phyloP scores from a whole-genome alignment of 2,329 filamentous ascomycete species.

The Lachnellula hyalina region DNA sequence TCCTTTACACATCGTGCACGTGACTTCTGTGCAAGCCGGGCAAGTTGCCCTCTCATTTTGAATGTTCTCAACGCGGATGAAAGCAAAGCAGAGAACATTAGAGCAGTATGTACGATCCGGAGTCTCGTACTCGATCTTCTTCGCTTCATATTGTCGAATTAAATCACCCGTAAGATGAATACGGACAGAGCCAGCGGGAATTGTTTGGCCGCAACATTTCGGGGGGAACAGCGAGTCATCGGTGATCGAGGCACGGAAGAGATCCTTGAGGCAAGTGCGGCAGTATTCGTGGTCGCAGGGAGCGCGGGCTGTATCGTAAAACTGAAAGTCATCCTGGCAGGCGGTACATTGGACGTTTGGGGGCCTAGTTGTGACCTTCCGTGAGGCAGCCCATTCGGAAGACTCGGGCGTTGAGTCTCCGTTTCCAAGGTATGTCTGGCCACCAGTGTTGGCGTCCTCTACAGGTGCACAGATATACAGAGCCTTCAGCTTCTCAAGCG shows the following conservation, averaged over 20 bases:
- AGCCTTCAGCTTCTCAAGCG: conserved; percentile 17
- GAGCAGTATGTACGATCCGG: conserved; percentile 48
- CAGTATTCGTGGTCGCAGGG: conserved; percentile 49
- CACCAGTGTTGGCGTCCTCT: neutral
- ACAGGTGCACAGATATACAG: conserved; percentile 9
- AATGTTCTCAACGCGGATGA: conserved; percentile 37
- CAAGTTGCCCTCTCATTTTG: conserved; percentile 37
- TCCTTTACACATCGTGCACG: conserved; percentile 48
- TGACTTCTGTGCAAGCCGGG: conserved; percentile 36
- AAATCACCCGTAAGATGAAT: conserved; percentile 35
- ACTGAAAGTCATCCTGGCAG: conserved; percentile 12
- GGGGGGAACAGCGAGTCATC: conserved; percentile 53
- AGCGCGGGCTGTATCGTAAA: conserved; percentile 15
- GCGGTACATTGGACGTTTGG: conserved; percentile 7
- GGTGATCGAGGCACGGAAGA: conserved; percentile 40
- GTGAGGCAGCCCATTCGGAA: neutral
- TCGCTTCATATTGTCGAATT: conserved; percentile 36
- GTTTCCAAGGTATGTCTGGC: conserved; percentile 6
- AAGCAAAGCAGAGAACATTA: conserved; percentile 37
- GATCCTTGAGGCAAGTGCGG: conserved; percentile 37
- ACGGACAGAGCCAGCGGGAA: conserved; percentile 32
- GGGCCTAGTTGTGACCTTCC: neutral
- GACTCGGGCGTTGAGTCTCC: neutral
- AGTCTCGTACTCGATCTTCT: conserved; percentile 44
- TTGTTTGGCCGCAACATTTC: conserved; percentile 42